phyloP scores from a whole-genome alignment of 2,329 filamentous ascomycete species.

The Penicillium sp. region DNA sequence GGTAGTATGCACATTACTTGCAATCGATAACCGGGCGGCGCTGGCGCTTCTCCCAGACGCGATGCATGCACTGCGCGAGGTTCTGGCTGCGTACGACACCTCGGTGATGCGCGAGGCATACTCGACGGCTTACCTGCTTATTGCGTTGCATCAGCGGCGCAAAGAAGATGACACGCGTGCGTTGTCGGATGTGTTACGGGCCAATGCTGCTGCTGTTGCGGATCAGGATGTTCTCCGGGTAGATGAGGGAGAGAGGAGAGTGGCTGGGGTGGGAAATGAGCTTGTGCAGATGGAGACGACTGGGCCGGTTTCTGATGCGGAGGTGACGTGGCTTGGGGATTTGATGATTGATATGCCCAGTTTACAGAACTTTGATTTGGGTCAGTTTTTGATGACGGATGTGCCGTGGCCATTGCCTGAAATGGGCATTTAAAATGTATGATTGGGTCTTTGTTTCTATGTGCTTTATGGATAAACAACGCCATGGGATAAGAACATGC shows the following conservation, averaged over 20 bases:
- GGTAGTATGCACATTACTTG: slow-evolving; percentile 51
- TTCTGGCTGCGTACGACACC: slow-evolving; percentile 44
- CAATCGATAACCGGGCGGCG: slow-evolving; percentile 49
- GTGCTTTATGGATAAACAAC: no score
- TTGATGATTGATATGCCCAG: slow-evolving; percentile 44
- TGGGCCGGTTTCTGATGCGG: slow-evolving; percentile 29
- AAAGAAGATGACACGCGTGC: slow-evolving; percentile 43
- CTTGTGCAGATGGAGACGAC: slow-evolving; percentile 8
- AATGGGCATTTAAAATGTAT: slow-evolving; percentile 26
- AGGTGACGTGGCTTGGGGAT: slow-evolving; percentile 42
- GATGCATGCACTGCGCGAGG: slow-evolving; percentile 45
- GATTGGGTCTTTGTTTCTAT: no score
- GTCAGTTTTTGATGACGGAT: slow-evolving; percentile 37
- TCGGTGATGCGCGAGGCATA: slow-evolving; percentile 49
- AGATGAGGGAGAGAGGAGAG: background rate
- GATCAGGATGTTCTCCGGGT: background rate
- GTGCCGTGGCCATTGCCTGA: slow-evolving; percentile 26
- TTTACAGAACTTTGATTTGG: slow-evolving; percentile 43
- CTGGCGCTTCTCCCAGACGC: slow-evolving; percentile 48
- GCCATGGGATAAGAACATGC: no score
- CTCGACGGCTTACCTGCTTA: slow-evolving; percentile 50
- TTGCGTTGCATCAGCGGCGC: slow-evolving; percentile 48
- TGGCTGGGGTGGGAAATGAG: background rate
- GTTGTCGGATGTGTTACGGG: slow-evolving; percentile 38
- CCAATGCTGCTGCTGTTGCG: slow-evolving; percentile 28